phyloP scores from a whole-genome alignment of 306 rosid species.

The Cercis canadensis region DNA sequence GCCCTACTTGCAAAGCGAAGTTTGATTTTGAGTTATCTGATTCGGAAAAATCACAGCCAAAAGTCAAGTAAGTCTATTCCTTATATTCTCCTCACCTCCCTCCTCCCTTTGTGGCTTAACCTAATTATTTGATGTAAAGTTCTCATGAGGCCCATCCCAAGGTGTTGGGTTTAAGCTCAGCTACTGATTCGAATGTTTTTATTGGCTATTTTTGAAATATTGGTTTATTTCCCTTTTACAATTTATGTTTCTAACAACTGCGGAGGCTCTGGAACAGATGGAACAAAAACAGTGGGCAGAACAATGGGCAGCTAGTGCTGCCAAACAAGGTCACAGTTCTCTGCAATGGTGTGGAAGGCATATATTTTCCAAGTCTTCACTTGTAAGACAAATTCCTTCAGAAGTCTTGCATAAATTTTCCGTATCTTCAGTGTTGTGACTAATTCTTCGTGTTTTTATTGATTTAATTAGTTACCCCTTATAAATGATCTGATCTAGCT shows the following conservation, averaged over 20 bases:
- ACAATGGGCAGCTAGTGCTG: slow-evolving; percentile 50
- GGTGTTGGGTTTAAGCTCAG: slow-evolving; percentile 28
- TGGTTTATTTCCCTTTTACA: slow-evolving; percentile 10
- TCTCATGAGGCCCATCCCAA: too few species aligned
- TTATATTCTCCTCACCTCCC: neutral
- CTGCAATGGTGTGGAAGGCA: slow-evolving; percentile 93
- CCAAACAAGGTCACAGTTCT: slow-evolving; percentile 90
- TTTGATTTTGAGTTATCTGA: slow-evolving; percentile 96
- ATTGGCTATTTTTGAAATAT: neutral
- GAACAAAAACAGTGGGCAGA: slow-evolving; percentile 50
- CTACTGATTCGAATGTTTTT: slow-evolving; percentile 13
- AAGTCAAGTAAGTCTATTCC: slow-evolving; percentile 72
- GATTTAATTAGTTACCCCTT: neutral
- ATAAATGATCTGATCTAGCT: slow-evolving; percentile 12
- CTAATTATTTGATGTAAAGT: slow-evolving; percentile 10
- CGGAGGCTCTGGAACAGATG: slow-evolving; percentile 54
- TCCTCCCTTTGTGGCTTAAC: neutral
- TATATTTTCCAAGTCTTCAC: slow-evolving; percentile 98
- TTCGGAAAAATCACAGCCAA: slow-evolving; percentile 78
- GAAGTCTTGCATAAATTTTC: slow-evolving; percentile 3
- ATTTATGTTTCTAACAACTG: slow-evolving; percentile 39
- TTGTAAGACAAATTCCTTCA: slow-evolving; percentile 58
- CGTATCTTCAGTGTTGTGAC: neutral
- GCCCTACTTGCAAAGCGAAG: slow-evolving; percentile 97
- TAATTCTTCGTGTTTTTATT: slow-evolving; percentile 4